Conservation (phyloP, 306 rosid species). For the Castanea sativa region DNA sequence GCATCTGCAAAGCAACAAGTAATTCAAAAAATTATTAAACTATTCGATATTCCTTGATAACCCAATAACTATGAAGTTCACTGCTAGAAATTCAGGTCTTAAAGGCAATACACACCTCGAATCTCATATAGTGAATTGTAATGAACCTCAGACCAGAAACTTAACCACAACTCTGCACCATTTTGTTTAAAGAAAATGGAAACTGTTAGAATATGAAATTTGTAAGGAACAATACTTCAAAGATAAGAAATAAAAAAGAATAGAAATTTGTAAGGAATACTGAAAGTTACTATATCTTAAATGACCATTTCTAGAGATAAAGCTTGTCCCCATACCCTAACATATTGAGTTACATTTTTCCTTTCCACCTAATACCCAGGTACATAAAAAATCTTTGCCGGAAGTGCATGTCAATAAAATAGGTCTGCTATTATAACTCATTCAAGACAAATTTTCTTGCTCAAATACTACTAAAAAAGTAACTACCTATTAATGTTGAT, state of each 20-base stretch:
- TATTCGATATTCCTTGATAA: not conserved
- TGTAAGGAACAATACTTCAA: not conserved
- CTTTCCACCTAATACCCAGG: not conserved
- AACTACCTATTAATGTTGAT: not conserved
- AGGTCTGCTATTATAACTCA: not conserved
- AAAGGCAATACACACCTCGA: conserved; percentile 42
- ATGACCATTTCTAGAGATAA: not conserved
- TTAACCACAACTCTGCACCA: conserved; percentile 85
- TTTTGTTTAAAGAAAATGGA: conserved; percentile 19
- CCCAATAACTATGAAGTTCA: not conserved
- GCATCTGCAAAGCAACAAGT: conserved; percentile 44
- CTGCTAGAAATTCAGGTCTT: not conserved
- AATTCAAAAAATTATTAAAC: conserved; percentile 20
- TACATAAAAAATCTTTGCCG: not conserved
- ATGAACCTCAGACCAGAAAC: conserved; percentile 96
- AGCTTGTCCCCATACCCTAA: not conserved
- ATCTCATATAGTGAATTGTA: conserved; percentile 74
- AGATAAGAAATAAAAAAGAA: no score
- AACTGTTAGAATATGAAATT: conserved; percentile 9
- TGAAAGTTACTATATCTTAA: not conserved
- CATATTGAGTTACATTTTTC: not conserved
- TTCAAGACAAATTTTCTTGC: not conserved
- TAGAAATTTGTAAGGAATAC: not conserved
- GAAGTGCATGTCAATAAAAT: not conserved
- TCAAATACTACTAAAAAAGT: no score